Percentiles rank a stretch among this genome's conserved stretches.
Evolutionary conservation across 2,329 filamentous ascomycete species (phyloP).

Genomic region (Pseudogymnoascus verrucosus): DNA sequence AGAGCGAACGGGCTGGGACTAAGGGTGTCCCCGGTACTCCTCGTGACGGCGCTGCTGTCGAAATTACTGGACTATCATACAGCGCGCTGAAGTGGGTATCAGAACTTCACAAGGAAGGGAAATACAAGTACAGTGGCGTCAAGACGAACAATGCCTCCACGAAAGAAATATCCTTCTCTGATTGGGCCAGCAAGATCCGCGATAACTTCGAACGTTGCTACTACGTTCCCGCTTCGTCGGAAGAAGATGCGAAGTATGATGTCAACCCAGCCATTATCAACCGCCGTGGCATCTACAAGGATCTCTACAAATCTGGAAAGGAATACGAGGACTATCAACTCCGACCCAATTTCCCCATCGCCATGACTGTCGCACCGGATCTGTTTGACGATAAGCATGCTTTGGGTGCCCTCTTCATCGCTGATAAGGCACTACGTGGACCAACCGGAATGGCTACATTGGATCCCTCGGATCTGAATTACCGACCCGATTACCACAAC

Average conservation of each 20-base stretch:
- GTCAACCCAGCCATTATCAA: constrained; percentile 75
- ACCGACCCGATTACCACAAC: constrained; percentile 91
- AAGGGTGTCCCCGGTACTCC: constrained; percentile 96
- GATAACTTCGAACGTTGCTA: constrained; percentile 87
- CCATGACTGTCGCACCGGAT: constrained; percentile 87
- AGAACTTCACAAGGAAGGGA: constrained; percentile 55
- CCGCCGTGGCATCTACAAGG: constrained; percentile 95
- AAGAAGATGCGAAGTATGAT: constrained; percentile 69
- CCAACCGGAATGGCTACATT: constrained; percentile 94
- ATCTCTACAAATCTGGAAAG: constrained; percentile 87
- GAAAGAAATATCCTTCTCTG: constrained; percentile 57
- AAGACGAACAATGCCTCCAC: constrained; percentile 48
- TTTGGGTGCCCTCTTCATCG: constrained; percentile 68
- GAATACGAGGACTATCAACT: constrained; percentile 98
- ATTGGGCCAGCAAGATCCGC: constrained; percentile 76
- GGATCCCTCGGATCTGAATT: constrained; percentile 86
- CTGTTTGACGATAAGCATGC: constrained; percentile 77
- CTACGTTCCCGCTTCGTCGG: constrained; percentile 64
- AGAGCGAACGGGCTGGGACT: constrained; percentile 79
- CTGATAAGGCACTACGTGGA: constrained; percentile 71
- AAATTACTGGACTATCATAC: constrained; percentile 90
- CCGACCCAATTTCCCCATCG: constrained; percentile 86
- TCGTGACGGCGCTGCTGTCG: constrained; percentile 86
- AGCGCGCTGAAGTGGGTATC: constrained; percentile 79
- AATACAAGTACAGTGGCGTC: constrained; percentile 68